Conservation (phyloP, 106 monocot genomes). For the Ottelia alismoides region DNA sequence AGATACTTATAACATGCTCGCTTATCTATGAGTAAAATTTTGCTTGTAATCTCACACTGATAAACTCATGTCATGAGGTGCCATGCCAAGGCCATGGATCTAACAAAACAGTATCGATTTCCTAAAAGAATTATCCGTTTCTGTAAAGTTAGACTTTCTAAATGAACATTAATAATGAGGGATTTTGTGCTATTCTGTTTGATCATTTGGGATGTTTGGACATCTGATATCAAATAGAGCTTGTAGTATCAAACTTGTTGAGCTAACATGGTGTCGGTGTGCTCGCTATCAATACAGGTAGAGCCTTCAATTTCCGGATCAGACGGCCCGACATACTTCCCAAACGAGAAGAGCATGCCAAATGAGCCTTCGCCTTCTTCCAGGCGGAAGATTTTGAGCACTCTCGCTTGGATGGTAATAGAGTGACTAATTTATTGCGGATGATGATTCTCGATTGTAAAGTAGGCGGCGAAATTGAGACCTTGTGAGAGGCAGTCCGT, state of each 20-base stretch:
- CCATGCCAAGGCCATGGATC: background rate
- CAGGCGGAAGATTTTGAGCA: background rate
- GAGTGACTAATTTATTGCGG: too few relatives aligned
- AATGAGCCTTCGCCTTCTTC: slow-evolving; percentile 13
- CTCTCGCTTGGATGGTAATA: background rate
- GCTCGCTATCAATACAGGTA: slow-evolving; percentile 50
- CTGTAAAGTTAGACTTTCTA: background rate
- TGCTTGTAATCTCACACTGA: too few relatives aligned
- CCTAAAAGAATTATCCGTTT: background rate
- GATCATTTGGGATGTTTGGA: background rate
- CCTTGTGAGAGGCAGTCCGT: too few relatives aligned
- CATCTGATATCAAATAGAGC: too few relatives aligned
- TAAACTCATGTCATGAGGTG: background rate
- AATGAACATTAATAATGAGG: background rate
- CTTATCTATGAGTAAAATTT: too few relatives aligned
- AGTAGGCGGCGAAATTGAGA: too few relatives aligned
- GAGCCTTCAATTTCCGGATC: slow-evolving; percentile 52
- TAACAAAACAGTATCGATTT: background rate
- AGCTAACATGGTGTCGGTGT: too few relatives aligned
- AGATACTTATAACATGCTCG: background rate
- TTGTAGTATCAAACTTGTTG: background rate
- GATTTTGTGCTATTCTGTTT: too few relatives aligned
- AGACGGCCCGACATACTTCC: slow-evolving; percentile 78
- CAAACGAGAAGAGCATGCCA: slow-evolving; percentile 54
- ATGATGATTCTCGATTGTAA: too few relatives aligned